Base-by-base conservation (phyloP, 176 grass and related monocot genomes). In the Ensete glaucum region DNA sequence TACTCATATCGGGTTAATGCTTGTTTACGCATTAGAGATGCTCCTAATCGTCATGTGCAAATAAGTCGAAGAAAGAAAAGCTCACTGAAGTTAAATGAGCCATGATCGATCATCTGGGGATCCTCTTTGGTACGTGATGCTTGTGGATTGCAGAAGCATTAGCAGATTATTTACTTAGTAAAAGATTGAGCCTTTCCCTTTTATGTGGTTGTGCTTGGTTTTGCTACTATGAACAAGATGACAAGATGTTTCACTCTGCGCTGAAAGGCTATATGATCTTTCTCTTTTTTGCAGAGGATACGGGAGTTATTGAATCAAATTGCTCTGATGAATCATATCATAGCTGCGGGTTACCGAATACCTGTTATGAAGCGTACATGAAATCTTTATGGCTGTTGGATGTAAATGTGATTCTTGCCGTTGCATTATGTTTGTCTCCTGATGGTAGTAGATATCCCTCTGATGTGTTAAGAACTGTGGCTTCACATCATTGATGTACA, bases 321-420 rank as follows among this genome's bases (percentile, higher is more conserved):
- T 55, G 72, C 72, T 17, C 23, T 74, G 14, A 19, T 74, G 72
- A 74, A 24, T 56, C 53, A 29, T 54, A 26, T 74, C 8, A 57
- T 74, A 19, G 21, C 52, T 57, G 23, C 22, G 2, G 48, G 48
- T 50, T 53, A 74, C 12, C 23, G 56, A 57, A 53, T 74, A 14
- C 27, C 23, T 19, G 21, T 74, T 34, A 6, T 17, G 22, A 56
- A 50, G 72, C 50, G 16, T 9, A 74, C 53, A 15, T 74, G 53
- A 27, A 27, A 56, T 17, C 57, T 62, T 62, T 4, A 21, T 62
- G 57, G 17, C 20, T 15, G 57, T 62, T 62, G 17, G 17, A 21
- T 19, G 57, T 21, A n/a, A 15, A 62, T 62, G 13, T 62, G 57
- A 19, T 62, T 4, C 57, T 62, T 15, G 57, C 34, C 5, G 4